Base-by-base conservation (phyloP, 176 grass and related monocot species). In the Triticum turgidum region DNA sequence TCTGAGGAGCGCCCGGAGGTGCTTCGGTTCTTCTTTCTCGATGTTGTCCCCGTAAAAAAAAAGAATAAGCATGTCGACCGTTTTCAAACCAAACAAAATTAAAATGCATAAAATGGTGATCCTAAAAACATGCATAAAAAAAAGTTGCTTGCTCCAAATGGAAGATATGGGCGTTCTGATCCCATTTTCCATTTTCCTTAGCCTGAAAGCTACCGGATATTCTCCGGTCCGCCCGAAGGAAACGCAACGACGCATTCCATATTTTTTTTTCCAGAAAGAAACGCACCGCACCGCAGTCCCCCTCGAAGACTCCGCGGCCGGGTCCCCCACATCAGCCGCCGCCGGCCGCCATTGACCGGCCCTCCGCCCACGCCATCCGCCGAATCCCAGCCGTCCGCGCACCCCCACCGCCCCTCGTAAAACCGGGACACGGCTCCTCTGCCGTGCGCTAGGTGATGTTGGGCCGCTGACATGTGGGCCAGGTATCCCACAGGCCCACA, bases 271-370 rank as follows among this genome's bases (percentile, higher is more conserved):
- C 54, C 54, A 7, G 18, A 59, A 59, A 74, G n/a, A 29, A 75
- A 75, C 72, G 71, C 71, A 12, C 37, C 7, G 41, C 41, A 42
- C 47, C 47, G 49, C 49, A 54, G 51, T 54, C 49, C 68, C 41
- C 85, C 21, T 52, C 77, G 85, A 24, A 20, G 22, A 27, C 13
- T 70, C 76, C 64, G 63, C 68, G 15, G 3, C 14, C 62, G 79
- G 79, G 79, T 9, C 5, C 45, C 79, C 35, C 7, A 5, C 29
- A 79, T 87, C 85, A 82, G 78, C 59, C 38, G 7, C 37, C 37
- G 52, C 52, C 35, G 52, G 9, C 35, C 3, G 4, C 37, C 7
- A 1, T 44, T 33, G 80, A 82, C 80, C 9, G 0, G 0, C 86
- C 80, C 22, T 83, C 71, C 86, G 24, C 54, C 44, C 41, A 0